Conservation (phyloP, 2,329 filamentous ascomycete genomes). For the Nakataea oryzae region DNA sequence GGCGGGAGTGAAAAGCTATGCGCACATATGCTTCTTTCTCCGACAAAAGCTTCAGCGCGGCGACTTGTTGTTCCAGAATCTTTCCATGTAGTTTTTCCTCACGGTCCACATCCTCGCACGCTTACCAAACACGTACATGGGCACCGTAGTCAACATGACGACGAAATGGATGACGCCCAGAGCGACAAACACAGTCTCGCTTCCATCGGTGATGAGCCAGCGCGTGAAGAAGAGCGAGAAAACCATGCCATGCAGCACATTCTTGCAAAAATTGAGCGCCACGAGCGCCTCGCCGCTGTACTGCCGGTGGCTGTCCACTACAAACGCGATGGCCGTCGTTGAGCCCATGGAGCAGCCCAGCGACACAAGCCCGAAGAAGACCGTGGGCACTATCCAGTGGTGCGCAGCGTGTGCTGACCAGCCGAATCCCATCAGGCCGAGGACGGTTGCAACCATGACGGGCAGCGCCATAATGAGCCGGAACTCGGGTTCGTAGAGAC, state of each 20-base stretch:
- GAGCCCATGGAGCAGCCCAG: constrained; percentile 87
- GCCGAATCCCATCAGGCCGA: constrained; percentile 92
- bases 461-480: constrained; percentile 80
- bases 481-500: constrained; percentile 91
- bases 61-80: not conserved
- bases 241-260: constrained; percentile 80
- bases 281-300: constrained; percentile 92
- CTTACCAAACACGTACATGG: constrained; percentile 94
- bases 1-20: too few species aligned
- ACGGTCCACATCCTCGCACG: constrained; percentile 90
- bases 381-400: constrained; percentile 80
- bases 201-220: constrained; percentile 69
- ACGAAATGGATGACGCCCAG: constrained; percentile 79
- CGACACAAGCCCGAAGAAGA: constrained; percentile 86
- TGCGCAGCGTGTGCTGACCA: constrained; percentile 73
- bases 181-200: constrained; percentile 69
- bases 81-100: constrained; percentile 45
- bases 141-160: constrained; percentile 64
- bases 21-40: not conserved
- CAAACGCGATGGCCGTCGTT: constrained; percentile 88
- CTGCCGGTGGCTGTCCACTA: constrained; percentile 84
- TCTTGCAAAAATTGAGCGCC: constrained; percentile 90
- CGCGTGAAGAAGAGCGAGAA: constrained; percentile 81
- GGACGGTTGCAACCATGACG: constrained; percentile 64
- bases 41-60: not conserved